Percentiles rank a stretch among this genome's conserved stretches.
Evolutionary conservation across 352 stramenopile genomes (phyloP).

Genomic region (Pythium pectinolyticum): DNA sequence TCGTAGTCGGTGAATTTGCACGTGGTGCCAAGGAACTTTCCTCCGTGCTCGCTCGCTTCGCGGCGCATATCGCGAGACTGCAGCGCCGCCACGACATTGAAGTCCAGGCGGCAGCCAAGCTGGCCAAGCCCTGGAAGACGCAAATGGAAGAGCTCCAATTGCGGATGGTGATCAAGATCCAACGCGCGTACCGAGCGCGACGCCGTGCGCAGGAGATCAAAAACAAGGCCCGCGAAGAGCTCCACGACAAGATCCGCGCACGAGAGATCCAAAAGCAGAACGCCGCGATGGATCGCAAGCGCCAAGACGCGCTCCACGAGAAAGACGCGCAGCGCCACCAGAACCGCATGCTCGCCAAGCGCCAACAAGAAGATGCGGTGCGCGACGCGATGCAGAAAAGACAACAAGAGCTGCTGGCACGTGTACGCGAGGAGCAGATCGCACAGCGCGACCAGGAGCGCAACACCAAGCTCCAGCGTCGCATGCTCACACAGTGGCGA

Average conservation of each 20-base stretch:
- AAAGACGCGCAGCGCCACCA: conserved; percentile 61
- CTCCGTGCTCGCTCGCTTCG: conserved; percentile 65
- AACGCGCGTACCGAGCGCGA: conserved; percentile 63
- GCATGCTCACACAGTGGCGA: conserved; percentile 41
- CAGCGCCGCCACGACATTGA: conserved; percentile 60
- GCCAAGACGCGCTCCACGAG: conserved; percentile 50
- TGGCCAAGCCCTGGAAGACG: conserved; percentile 64
- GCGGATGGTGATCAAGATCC: conserved; percentile 71
- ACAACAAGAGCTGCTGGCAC: conserved; percentile 48
- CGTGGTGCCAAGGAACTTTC: conserved; percentile 37
- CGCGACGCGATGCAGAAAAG: conserved; percentile 39
- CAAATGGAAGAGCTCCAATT: conserved; percentile 70
- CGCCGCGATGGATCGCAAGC: conserved; percentile 55
- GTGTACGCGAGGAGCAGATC: conserved; percentile 52
- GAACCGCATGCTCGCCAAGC: conserved; percentile 52
- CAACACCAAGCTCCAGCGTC: conserved; percentile 26
- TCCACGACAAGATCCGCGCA: conserved; percentile 50
- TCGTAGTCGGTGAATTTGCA: conserved; percentile 2
- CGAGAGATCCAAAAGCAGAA: conserved; percentile 51
- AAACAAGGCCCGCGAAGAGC: conserved; percentile 44
- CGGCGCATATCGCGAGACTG: conserved; percentile 48
- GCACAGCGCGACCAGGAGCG: conserved; percentile 33
- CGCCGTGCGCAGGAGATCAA: conserved; percentile 41
- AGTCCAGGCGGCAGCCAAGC: conserved; percentile 48
- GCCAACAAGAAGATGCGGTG: conserved; percentile 43